Conservation (phyloP, 169 alveolate genomes). For the Amoebophrya sp. region DNA sequence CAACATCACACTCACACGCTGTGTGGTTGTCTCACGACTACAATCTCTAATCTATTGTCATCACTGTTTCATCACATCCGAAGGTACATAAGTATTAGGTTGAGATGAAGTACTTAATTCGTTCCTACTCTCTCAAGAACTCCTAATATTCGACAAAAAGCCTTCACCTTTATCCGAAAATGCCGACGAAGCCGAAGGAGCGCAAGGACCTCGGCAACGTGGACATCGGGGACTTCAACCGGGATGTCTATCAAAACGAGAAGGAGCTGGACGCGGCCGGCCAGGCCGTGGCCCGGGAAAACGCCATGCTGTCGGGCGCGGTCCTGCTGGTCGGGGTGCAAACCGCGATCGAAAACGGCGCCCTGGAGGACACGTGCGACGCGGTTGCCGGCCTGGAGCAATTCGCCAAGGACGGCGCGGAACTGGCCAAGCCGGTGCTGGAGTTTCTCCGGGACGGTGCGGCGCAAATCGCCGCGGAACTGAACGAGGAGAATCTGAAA, state of each 20-base stretch:
- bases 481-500: background rate
- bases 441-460: background rate
- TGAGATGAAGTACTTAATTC: too few relatives aligned
- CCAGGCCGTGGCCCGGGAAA: background rate
- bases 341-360: background rate
- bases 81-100: too few relatives aligned
- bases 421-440: background rate
- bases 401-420: background rate
- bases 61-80: too few relatives aligned
- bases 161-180: too few relatives aligned
- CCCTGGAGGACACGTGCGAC: background rate
- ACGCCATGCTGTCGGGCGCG: background rate
- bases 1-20: too few relatives aligned
- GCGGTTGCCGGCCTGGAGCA: background rate
- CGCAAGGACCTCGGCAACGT: background rate
- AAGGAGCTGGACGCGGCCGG: background rate
- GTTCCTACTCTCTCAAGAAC: too few relatives aligned
- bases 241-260: background rate
- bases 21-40: too few relatives aligned
- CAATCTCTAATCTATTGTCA: too few relatives aligned
- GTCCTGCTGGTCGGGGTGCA: background rate
- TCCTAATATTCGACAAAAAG: too few relatives aligned
- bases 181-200: constrained; percentile 1
- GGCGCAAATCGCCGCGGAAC: background rate
- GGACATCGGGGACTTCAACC: background rate